Evolutionary conservation across 2,329 filamentous ascomycete species (phyloP).

Genomic region (Paecilomyces dactylethromorphus): DNA sequence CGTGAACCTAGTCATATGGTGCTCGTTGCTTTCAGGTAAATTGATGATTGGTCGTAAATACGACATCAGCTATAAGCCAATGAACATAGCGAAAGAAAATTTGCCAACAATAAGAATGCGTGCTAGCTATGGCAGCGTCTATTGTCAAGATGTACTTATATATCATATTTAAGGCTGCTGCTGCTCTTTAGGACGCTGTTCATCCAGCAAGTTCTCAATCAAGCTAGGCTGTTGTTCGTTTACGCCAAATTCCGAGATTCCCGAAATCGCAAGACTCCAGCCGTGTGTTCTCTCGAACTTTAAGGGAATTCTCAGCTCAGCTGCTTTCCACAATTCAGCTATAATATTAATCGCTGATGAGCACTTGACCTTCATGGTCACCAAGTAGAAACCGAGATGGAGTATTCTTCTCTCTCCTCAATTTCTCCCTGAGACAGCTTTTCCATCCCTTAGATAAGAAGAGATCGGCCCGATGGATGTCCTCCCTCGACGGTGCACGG

Average conservation of each 20-base stretch:
- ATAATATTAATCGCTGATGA: neutral
- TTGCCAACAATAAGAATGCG: too few relatives aligned
- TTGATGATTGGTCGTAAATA: too few relatives aligned
- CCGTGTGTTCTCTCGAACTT: neutral
- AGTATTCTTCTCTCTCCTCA: neutral
- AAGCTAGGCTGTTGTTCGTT: neutral
- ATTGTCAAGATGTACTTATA: too few relatives aligned
- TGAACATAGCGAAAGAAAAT: too few relatives aligned
- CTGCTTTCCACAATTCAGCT: neutral
- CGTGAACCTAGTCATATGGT: too few relatives aligned
- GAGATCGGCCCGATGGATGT: neutral
- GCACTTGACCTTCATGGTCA: neutral
- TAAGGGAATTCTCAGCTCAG: neutral
- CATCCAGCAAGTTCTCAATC: too few relatives aligned
- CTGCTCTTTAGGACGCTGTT: too few relatives aligned
- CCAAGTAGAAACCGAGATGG: neutral
- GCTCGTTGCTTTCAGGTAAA: too few relatives aligned
- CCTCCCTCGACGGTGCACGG: neutral
- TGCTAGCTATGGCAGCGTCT: too few relatives aligned
- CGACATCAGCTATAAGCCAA: too few relatives aligned
- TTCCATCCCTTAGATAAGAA: neutral
- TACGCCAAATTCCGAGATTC: neutral
- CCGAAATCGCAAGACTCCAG: neutral
- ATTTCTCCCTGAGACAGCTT: neutral
- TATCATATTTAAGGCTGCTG: too few relatives aligned